phyloP scores from a whole-genome alignment of 805 yeast species.

The Brettanomyces nanus region DNA sequence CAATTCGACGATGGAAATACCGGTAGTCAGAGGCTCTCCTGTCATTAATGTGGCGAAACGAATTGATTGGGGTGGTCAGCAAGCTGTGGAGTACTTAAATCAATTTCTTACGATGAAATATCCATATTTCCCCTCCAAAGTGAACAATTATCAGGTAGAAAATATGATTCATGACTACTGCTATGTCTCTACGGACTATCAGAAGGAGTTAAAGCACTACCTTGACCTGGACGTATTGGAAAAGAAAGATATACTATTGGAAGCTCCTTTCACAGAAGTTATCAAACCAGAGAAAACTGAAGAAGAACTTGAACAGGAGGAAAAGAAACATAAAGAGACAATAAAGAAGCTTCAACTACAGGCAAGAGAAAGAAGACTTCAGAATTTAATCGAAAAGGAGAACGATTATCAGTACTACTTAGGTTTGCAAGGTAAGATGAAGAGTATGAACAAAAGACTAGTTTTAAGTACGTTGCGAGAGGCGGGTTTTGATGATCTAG shows the following conservation, averaged over 20 bases:
- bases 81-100: slow-evolving; percentile 54
- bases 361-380: slow-evolving; percentile 76
- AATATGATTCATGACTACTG: slow-evolving; percentile 68
- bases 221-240: slow-evolving; percentile 60
- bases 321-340: slow-evolving; percentile 74
- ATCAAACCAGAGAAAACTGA: slow-evolving; percentile 67
- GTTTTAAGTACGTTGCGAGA: slow-evolving; percentile 46
- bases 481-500: slow-evolving; percentile 73
- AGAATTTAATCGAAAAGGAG: slow-evolving; percentile 72
- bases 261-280: slow-evolving; percentile 69
- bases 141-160: slow-evolving; percentile 56
- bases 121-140: slow-evolving; percentile 80
- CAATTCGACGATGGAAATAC: slow-evolving; percentile 76
- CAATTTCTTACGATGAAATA: slow-evolving; percentile 69
- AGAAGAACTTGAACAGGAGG: slow-evolving; percentile 70
- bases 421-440: slow-evolving; percentile 44
- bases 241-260: slow-evolving; percentile 64
- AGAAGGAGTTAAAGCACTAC: slow-evolving; percentile 47
- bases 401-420: slow-evolving; percentile 70
- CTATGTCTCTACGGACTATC: slow-evolving; percentile 64
- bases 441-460: slow-evolving; percentile 42
- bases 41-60: slow-evolving; percentile 62
- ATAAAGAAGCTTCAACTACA: slow-evolving; percentile 89
- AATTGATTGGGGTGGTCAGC: slow-evolving; percentile 88
- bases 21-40: slow-evolving; percentile 68